Evolutionary conservation across 2,329 filamentous ascomycete genomes (phyloP), one percentile per base, ranked within the genome.

Genomic region (Fusarium praegraminearum): DNA sequence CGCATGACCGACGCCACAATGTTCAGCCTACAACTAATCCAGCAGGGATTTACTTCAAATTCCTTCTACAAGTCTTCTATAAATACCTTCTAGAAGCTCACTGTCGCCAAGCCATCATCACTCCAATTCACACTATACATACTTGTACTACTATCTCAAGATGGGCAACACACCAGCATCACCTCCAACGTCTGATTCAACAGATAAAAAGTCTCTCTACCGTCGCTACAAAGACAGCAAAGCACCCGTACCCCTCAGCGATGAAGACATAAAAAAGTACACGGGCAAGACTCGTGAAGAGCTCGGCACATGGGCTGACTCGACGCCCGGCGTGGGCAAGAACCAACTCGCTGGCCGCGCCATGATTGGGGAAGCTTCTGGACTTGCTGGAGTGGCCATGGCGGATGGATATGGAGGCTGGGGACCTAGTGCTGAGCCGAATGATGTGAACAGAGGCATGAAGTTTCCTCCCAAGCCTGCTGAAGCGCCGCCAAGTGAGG

Each of bases 261-360:
- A 83, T 60, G 79, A 80, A 13, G 80, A 82, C 63, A 68, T 83
- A 30, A 51, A 75, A 30, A 81, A 81, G 64, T 81, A 82, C 76
- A 82, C 80, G 35, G 81, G 81, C 70, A 82, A 78, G 67, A 72
- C 71, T 32, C 76, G 78, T 40, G 75, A 73, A 3, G 73, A 79
- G 69, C 73, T 83, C 53, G 72, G 75, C 24, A 35, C 71, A 4
- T 82, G 81, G 81, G 77, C 78, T n/a, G 78, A 78, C 26, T 73
- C 72, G 6, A 71, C 76, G 28, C 80, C 81, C 2, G 80, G 80
- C 18, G 80, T 83, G 7, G 82, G 75, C 36, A 78, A 76, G 54
- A 81, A 83, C 57, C 79, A 81, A 57, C 70, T 78, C 22, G 79
- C 80, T 6, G 80, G 80, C 9, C 78, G 70, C 7, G 54, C 79